Base-by-base conservation (phyloP, 768 basidiomycete species). In the Podaxis sp. region DNA sequence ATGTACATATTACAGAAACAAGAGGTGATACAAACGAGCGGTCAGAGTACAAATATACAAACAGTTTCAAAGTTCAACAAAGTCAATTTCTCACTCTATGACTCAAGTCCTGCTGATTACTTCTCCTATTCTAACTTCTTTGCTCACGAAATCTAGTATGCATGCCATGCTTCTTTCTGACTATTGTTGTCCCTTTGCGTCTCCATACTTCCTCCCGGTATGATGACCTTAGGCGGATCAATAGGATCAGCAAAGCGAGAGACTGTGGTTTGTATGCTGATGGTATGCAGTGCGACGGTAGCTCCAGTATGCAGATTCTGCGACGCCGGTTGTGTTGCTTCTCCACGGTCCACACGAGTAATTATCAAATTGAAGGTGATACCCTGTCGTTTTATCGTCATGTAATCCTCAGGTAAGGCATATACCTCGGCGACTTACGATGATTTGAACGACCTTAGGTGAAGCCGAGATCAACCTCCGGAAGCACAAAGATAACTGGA, bases 401-500 rank as follows among this genome's bases (percentile, higher is more conserved):
- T 33, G n/a, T n/a, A 13, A 27, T 4, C 19, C 22, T 27, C 12
- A 13, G 25, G 9, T 24, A 27, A 50, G 3, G 9, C 22, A 9
- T 24, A 27, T 52, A 41, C 3, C 25, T 15, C 29, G 4, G 50
- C 33, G 52, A 66, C 73, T 62, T 59, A 76, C 77, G 61, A 80
- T 79, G 40, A 80, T 78, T 65, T 79, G 78, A 2, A 79, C 77
- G 43, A 79, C 71, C 76, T 79, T 58, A 7, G 36, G 58, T 49
- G 15, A 56, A 11, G 22, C 33, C 57, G 29, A 25, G 37, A 63
- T 40, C 6, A 54, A 29, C 29, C 43, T 57, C 36, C 38, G 41
- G 41, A 33, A 51, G 33, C 41, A 43, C 24, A 58, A 63, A 36
- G 22, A 55, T 24, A 49, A 36, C 6, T 12, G 41, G 37, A 51